Base-by-base conservation (phyloP, 768 basidiomycete species). In the Nevesoporus exiguus region DNA sequence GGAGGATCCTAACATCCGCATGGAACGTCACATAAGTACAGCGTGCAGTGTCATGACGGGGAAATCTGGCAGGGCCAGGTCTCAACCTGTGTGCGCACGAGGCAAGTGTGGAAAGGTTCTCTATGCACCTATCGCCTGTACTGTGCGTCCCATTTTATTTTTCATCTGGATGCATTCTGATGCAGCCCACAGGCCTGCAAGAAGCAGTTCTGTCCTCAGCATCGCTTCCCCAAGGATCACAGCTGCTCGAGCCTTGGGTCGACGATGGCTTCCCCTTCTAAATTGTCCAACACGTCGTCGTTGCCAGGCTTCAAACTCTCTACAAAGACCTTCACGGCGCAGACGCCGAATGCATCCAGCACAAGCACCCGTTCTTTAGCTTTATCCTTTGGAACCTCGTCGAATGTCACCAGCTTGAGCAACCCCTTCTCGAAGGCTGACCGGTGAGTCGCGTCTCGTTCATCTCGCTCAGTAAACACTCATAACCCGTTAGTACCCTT, bases 161-260 rank as follows among this genome's bases (percentile, higher is more conserved):
- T 30, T 54, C 46, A 4, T 33, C 11, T 15, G 51, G 24, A 29
- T 5, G 21, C 47, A 15, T 48, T 7, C 42, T 53, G 43, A 53
- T 44, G 13, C 33, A n/a, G 40, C 19, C 1, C 51, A 0, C 54
- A 93, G 91, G 78, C 78, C 67, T 93, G 91, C 69, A 77, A 70
- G 41, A 72, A 81, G 56, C 83, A 86, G 58, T 93, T 84, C 65
- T 94, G 91, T 65, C 78, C 88, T 0, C 72, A 81, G 25, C 91
- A 94, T 65, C 87, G 92, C 41, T 90, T 90, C 69, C 85, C 90
- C 9, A 74, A 74, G 39, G 85, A 88, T 59, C 91, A 94, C 57
- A 75, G 54, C 49, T 91, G 90, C 61, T 25, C 68, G 24, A 63
- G 66, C 29, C 54, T 61, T 47, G 0, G 53, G 3, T 49, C 67